Percentiles rank a stretch among this genome's conserved stretches.
These are phyloP conservation scores for Starmerella cellae DNA, from an alignment of 805 yeast species.

Conservation along the genomic window DNA sequence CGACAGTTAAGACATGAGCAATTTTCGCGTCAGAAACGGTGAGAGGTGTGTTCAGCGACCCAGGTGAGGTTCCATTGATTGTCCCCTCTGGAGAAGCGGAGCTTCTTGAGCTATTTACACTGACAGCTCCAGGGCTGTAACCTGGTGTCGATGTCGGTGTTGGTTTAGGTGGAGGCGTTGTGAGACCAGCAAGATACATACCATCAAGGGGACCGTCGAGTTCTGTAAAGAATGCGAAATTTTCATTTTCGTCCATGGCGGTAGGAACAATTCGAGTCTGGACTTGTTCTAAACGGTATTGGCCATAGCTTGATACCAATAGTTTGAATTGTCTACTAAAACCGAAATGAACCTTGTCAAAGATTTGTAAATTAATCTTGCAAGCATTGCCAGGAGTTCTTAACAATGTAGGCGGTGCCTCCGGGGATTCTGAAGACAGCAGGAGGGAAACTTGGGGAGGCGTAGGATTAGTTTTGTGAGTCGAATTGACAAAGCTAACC, in stretches of 20 bases:
- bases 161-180: not conserved
- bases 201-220: slow-evolving; percentile 9
- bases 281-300: not conserved
- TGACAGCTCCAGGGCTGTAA: not conserved
- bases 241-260: slow-evolving; percentile 1
- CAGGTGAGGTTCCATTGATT: not conserved
- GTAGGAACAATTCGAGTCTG: not conserved
- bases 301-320: slow-evolving; percentile 4
- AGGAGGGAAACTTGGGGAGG: slow-evolving; percentile 8
- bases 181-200: slow-evolving; percentile 10
- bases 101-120: not conserved
- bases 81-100: not conserved
- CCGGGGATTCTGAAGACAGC: slow-evolving; percentile 7
- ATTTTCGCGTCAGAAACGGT: not conserved
- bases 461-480: slow-evolving; percentile 7
- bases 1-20: slow-evolving; percentile 9
- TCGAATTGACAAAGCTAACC: slow-evolving; percentile 12
- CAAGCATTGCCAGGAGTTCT: slow-evolving; percentile 4
- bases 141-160: not conserved
- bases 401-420: slow-evolving; percentile 5
- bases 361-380: slow-evolving; percentile 1
- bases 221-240: slow-evolving; percentile 10
- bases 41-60: not conserved
- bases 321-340: slow-evolving; percentile 2
- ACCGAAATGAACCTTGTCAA: not conserved